These are phyloP conservation scores for Patellifolia procumbens DNA, from an alignment of 179 eudicot genomes.

Conservation along the genomic window DNA sequence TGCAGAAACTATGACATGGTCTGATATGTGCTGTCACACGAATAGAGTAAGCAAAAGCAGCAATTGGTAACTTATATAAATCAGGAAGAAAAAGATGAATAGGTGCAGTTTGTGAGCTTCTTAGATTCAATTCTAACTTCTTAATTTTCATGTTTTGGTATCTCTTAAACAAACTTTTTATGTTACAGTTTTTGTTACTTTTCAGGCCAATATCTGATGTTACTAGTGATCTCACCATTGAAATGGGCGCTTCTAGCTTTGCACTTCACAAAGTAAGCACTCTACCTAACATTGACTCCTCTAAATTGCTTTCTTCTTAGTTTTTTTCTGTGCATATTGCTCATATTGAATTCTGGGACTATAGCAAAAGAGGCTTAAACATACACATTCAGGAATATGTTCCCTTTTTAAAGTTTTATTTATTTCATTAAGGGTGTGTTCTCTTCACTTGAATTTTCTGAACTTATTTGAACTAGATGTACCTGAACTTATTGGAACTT, in stretches of 20 bases:
- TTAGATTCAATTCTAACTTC: not conserved
- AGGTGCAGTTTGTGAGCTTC: conserved; percentile 4
- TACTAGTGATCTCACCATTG: conserved; percentile 84
- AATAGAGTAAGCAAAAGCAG: not conserved
- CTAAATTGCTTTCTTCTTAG: too few relatives aligned
- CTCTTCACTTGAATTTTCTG: too few relatives aligned
- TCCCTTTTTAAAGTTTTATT: too few relatives aligned
- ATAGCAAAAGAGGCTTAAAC: too few relatives aligned
- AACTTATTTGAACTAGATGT: too few relatives aligned
- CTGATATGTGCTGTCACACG: not conserved
- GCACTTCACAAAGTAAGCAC: conserved; percentile 85
- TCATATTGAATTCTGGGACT: too few relatives aligned
- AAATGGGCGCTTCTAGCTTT: conserved; percentile 72
- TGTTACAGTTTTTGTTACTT: conserved; percentile 19
- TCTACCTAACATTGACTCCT: not conserved
- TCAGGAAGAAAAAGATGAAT: conserved; percentile 14
- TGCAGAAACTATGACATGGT: conserved; percentile 2
- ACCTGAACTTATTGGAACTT: too few relatives aligned
- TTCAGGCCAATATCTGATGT: conserved; percentile 98
- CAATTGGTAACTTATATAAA: too few relatives aligned
- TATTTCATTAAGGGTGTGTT: too few relatives aligned
- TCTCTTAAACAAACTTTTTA: conserved; percentile 19
- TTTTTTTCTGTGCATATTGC: too few relatives aligned
- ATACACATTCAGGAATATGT: too few relatives aligned
- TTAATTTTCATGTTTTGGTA: not conserved